Evolutionary conservation across 495 filamentous ascomycete genomes (phyloP), one percentile per base, ranked within the genome.

Genomic region (Penicillium robsamsonii): DNA sequence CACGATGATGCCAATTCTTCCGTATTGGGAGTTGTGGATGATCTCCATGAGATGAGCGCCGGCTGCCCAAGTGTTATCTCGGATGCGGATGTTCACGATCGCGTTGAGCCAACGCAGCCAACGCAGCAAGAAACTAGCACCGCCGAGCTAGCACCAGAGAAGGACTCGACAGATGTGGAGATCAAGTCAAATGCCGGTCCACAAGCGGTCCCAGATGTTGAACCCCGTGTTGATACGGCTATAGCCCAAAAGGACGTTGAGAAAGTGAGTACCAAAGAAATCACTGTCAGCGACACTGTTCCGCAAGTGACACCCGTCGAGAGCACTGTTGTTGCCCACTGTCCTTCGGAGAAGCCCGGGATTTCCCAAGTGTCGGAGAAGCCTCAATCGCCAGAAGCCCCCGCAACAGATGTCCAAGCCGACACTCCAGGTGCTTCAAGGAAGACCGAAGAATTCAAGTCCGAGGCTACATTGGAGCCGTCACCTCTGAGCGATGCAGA

Each of bases 1-100:
- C 52, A 55, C 25, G 56, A 60, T 6, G 70, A 70, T 54, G 60
- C 64, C 27, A 47, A 53, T 11, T 68, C 66, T 2, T 74, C 71
- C 8, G 58, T 66, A 5, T 40, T 58, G 37, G 66, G 64, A 15
- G 45, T 69, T 35, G 47, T 59, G 43, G 71, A 73, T 43, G 73
- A 65, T 40, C 41, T 56, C 18, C 55, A 53, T 18, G 62, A 62
- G 3, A 25, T 58, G 13, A 48, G 49, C 24, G 67, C 66, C n/a
- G 53, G 62, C 18, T 55, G 59, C 20, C 50, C 56, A 3, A 71
- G 64, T 40, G 50, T 66, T n/a, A n/a, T 31, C 1, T 31, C 29
- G 56, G 40, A 17, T 55, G 27, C 54, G 0, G 50, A 57, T 11
- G 27, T 30, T 15, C 53, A 56, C 15, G 48, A 31, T 13, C 31